These are phyloP conservation scores for Pythium phragmitis DNA, from an alignment of 352 stramenopile genomes.

Conservation along the genomic window DNA sequence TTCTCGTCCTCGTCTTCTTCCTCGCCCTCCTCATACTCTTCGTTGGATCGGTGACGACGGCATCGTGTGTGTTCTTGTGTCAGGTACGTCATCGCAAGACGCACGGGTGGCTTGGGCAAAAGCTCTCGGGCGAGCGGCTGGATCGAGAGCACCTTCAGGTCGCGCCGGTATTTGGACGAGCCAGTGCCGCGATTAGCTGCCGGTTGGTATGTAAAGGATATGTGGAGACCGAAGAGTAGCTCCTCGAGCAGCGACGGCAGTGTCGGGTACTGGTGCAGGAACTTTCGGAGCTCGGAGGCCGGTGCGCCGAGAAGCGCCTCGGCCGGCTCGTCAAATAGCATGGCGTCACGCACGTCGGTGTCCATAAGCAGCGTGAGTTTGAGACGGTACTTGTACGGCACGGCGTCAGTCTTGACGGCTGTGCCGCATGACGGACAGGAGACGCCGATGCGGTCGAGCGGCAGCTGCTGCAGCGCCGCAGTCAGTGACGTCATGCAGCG, in stretches of 20 bases:
- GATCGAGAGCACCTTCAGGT: constrained; percentile 51
- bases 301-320: constrained; percentile 37
- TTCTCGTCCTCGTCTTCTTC: not conserved
- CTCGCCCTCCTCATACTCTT: not conserved
- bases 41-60: not conserved
- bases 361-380: constrained; percentile 49
- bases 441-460: constrained; percentile 19
- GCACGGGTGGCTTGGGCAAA: constrained; percentile 40
- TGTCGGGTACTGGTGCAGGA: constrained; percentile 37
- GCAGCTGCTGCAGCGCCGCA: constrained; percentile 25
- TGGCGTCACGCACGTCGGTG: constrained; percentile 31
- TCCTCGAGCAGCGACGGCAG: constrained; percentile 48
- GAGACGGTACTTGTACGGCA: constrained; percentile 53
- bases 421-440: constrained; percentile 36
- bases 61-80: constrained; percentile 18
- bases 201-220: constrained; percentile 50
- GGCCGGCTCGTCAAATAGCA: constrained; percentile 55
- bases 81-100: constrained; percentile 40
- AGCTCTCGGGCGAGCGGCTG: constrained; percentile 40
- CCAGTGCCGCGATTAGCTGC: constrained; percentile 22
- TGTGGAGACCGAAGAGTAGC: constrained; percentile 46
- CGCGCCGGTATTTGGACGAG: constrained; percentile 38
- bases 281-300: constrained; percentile 30
- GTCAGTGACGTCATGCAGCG: constrained; percentile 46
- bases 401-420: constrained; percentile 17